Evolutionary conservation across 1,284 basidiomycete species (phyloP), one percentile per base, ranked within the genome.

Genomic region (Ustilago crameri): DNA sequence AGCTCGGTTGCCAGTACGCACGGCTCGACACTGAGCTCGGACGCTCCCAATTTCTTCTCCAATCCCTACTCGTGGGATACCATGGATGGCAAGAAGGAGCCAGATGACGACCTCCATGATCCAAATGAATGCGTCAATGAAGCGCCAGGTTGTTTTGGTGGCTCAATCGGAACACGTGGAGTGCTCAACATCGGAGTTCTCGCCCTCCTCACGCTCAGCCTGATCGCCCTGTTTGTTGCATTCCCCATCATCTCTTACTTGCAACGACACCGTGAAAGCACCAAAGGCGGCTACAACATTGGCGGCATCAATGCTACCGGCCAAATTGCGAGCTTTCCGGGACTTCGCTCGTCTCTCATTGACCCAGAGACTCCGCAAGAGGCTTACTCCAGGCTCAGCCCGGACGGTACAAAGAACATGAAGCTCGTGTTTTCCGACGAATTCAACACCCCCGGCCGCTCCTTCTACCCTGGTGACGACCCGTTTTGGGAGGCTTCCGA

Each of bases 401-500:
- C 94, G 82, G 82, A 78, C 50, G 79, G 80, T 15, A 53, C 53
- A 32, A 64, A 67, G 27, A 62, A 71, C 40, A 64, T 76, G 58
- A 70, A 82, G 46, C 74, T 84, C 14, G 82, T 84, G 24, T 84
- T 84, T 34, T 78, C 74, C 43, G 82, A 84, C 50, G 82, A 84
- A 50, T 84, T 84, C 52, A 83, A 84, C 60, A 58, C 59, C 20
- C 65, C 78, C 30, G 79, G 80, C 3, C 75, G 82, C 24, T 76
- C 76, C 32, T 84, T 93, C 90, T 88, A 85, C 63, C 84, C 85
- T 17, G 87, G 87, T 24, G 87, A 88, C 61, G 87, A 88, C 64
- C 87, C 87, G 0, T 88, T 89, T 75, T 91, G 91, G 91, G 90
- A 91, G 82, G 91, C 90, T 4, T 89, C 86, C 17, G 84, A 86